phyloP scores from a whole-genome alignment of 306 rosid genomes.

The Neltuma alba region DNA sequence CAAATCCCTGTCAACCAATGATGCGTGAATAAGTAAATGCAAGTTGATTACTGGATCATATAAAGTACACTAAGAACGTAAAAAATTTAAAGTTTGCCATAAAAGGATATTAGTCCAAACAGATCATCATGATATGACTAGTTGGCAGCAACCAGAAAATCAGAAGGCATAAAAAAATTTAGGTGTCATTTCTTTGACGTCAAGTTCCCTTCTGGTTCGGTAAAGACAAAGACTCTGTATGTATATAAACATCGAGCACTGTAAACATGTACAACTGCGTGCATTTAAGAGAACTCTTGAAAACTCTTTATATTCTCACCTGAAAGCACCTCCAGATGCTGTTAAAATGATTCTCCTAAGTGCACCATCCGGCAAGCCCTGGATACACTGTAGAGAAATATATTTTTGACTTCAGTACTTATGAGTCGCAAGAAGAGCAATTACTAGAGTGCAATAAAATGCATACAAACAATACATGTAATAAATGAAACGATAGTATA shows the following conservation, averaged over 20 bases:
- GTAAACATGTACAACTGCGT: conserved; percentile 20
- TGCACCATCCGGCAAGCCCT: conserved; percentile 89
- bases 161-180: conserved; percentile 4
- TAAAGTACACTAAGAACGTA: conserved; percentile 13
- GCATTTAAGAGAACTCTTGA: background rate
- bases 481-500: background rate
- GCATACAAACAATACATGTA: conserved; percentile 3
- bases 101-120: conserved; percentile 15
- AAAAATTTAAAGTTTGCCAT: conserved; percentile 8
- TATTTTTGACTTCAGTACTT: conserved; percentile 37
- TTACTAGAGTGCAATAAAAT: conserved; percentile 6
- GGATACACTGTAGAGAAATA: conserved; percentile 80
- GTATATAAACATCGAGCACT: background rate
- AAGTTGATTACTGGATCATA: conserved; percentile 2
- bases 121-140: background rate
- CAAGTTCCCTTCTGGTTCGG: conserved; percentile 15
- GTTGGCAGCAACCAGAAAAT: background rate
- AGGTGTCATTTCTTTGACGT: conserved; percentile 12
- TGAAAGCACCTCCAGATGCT: conserved; percentile 97
- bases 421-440: conserved; percentile 14
- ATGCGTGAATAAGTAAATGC: conserved; percentile 5
- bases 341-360: conserved; percentile 88
- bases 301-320: conserved; percentile 49
- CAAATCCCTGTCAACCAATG: conserved; percentile 69
- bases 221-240: conserved; percentile 15